Conservation (phyloP, 192 early-diverging fungal species). For the Backusella australiensis region DNA sequence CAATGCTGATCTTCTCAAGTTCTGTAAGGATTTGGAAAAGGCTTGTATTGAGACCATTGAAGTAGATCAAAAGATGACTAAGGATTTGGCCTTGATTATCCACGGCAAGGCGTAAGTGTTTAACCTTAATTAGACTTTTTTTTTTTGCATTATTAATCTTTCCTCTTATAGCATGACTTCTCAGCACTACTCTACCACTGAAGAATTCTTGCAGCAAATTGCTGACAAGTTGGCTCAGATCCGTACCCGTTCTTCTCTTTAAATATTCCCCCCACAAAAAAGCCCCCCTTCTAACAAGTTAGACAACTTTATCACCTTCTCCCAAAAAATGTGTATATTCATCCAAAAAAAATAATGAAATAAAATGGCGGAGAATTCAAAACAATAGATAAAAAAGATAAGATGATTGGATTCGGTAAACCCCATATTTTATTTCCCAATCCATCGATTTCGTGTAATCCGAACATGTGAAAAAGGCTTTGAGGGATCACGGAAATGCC, state of each 20-base stretch:
- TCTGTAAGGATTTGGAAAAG: slow-evolving; percentile 77
- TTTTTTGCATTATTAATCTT: slow-evolving; percentile 1
- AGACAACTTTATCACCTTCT: neutral
- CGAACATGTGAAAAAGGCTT: neutral
- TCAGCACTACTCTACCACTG: slow-evolving; percentile 85
- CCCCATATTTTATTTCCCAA: slow-evolving; percentile 5
- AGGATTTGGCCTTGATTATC: slow-evolving; percentile 95
- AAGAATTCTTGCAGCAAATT: slow-evolving; percentile 85
- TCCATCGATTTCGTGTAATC: neutral
- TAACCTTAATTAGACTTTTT: neutral
- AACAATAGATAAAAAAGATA: slow-evolving; percentile 1
- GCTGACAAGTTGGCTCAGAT: slow-evolving; percentile 45
- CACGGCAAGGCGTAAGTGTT: slow-evolving; percentile 68
- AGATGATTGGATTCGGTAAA: neutral
- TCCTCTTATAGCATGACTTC: slow-evolving; percentile 49
- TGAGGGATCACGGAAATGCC: neutral
- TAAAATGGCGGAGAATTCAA: neutral
- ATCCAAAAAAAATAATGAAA: neutral
- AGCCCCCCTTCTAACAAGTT: neutral
- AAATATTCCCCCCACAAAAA: slow-evolving; percentile 3
- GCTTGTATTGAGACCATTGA: slow-evolving; percentile 90
- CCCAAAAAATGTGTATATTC: neutral
- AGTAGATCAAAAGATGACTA: slow-evolving; percentile 86
- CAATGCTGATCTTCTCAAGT: slow-evolving; percentile 69
- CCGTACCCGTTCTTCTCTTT: slow-evolving; percentile 23